phyloP scores from a whole-genome alignment of 1,284 basidiomycete genomes.

The Xerocomus amazonicus region DNA sequence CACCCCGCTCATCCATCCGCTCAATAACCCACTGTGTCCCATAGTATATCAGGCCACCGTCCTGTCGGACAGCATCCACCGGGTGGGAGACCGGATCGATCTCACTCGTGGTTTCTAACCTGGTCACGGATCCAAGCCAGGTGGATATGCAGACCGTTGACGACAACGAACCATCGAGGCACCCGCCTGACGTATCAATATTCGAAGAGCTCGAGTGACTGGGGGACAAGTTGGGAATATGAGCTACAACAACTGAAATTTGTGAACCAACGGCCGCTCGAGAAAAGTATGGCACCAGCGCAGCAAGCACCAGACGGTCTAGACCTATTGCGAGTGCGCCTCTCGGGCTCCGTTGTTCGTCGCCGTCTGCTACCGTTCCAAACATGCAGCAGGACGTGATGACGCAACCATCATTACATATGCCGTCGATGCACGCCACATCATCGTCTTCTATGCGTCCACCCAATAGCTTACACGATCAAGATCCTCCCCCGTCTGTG shows the following conservation, averaged over 20 bases:
- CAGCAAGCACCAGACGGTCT: neutral
- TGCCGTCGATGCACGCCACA: conserved; percentile 3
- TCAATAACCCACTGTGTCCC: conserved; percentile 21
- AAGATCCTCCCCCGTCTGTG: conserved; percentile 20
- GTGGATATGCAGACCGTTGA: neutral
- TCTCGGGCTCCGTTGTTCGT: neutral
- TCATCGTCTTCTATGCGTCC: conserved; percentile 1
- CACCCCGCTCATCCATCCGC: conserved; percentile 12
- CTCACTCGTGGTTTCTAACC: too few relatives aligned
- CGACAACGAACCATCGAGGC: conserved; percentile 14
- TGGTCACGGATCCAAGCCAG: neutral
- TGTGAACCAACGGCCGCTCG: conserved; percentile 66
- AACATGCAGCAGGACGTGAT: neutral
- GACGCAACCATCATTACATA: conserved; percentile 5
- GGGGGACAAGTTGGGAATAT: conserved; percentile 86
- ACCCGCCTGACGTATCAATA: conserved; percentile 45
- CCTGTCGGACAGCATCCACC: conserved; percentile 11
- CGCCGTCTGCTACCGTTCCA: neutral
- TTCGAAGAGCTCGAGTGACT: conserved; percentile 71
- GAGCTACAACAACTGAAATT: conserved; percentile 84
- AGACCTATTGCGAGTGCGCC: neutral
- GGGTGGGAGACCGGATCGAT: neutral
- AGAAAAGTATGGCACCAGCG: conserved; percentile 55
- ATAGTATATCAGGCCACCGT: conserved; percentile 34
- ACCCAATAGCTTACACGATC: conserved; percentile 20